Percentiles rank a stretch among this genome's conserved stretches.
Conservation (phyloP, 1,284 basidiomycete genomes). For the Leccinum pachyderme region DNA sequence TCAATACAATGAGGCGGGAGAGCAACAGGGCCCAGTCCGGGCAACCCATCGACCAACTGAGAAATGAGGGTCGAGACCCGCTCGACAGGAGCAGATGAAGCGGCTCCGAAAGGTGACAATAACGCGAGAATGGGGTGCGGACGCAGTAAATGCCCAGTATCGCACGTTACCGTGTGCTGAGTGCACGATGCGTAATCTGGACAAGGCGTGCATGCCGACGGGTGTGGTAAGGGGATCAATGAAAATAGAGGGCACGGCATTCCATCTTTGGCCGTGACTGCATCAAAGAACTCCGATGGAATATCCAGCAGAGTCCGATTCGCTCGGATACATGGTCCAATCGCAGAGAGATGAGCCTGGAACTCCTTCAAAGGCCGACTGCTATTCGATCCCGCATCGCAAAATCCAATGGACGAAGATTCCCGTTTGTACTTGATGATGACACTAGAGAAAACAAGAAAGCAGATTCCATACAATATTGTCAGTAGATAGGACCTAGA, state of each 20-base stretch:
- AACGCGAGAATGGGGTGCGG: constrained; percentile 55
- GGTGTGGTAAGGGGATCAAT: constrained; percentile 56
- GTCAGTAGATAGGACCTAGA: constrained; percentile 33
- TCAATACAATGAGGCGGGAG: constrained; percentile 80
- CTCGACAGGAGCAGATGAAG: constrained; percentile 42
- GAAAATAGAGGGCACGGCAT: constrained; percentile 52
- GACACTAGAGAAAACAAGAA: constrained; percentile 41
- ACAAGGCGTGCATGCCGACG: constrained; percentile 80
- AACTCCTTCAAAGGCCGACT: constrained; percentile 60
- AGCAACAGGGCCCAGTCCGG: constrained; percentile 74
- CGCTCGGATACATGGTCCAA: constrained; percentile 59
- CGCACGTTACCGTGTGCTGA: constrained; percentile 65
- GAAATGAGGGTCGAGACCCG: constrained; percentile 47
- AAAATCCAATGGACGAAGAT: constrained; percentile 79
- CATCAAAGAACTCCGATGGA: constrained; percentile 28
- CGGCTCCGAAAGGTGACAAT: constrained; percentile 39
- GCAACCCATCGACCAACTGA: constrained; percentile 64
- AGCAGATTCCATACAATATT: constrained; percentile 39
- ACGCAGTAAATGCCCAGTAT: constrained; percentile 70
- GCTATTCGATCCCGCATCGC: constrained; percentile 64
- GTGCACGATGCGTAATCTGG: constrained; percentile 80
- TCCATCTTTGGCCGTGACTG: constrained; percentile 34
- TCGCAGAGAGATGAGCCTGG: constrained; percentile 43
- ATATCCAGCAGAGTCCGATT: constrained; percentile 46
- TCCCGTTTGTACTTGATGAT: constrained; percentile 59